Evolutionary conservation across 768 basidiomycete genomes (phyloP), one percentile per base, ranked within the genome.

Genomic region (Filobasidium floriforme): DNA sequence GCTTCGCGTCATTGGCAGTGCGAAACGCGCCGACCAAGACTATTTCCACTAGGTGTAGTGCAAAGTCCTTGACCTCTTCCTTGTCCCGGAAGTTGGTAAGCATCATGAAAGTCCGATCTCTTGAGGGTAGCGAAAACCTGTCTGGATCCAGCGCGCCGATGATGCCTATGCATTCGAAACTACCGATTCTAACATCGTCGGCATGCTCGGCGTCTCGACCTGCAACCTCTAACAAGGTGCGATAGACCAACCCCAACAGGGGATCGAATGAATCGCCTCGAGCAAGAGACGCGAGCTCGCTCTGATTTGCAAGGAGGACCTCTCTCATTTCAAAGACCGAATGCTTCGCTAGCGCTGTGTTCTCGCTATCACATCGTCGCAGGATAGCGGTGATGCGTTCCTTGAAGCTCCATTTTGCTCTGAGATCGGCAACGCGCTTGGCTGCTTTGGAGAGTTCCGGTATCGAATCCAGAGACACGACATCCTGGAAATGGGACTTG

Each of bases 71-170:
- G 0, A 89, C 84, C 77, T 97, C 93, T 15, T 81, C 81, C 59
- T 88, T 86, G 70, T 93, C 88, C 0, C 81, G 81, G 75, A 92
- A 96, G 75, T 97, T 92, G 73, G 83, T 84, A 67, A 86, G 81
- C 59, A 97, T 83, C 55, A 92, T 83, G 79, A 89, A 87, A 15
- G 77, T 69, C 52, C 83, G 82, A 1, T 84, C 77, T 68, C 88
- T 86, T 37, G 82, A 75, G 1, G 81, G 80, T 22, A 90, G 81
- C 69, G 90, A 88, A 72, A 89, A 88, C 59, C 96, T 84, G 80
- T 98, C 94, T 0, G 94, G 94, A 77, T 99, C 96, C 19, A 93
- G 83, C 1, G 96, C 96, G 7, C 96, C 96, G 14, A 98, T 80
- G 24, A 90, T 84, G 1, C 93, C 92, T 63, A 98, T 85, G 74